Evolutionary conservation across 2,329 filamentous ascomycete species (phyloP).

Genomic region (Arthrobotrys sphaeroides): DNA sequence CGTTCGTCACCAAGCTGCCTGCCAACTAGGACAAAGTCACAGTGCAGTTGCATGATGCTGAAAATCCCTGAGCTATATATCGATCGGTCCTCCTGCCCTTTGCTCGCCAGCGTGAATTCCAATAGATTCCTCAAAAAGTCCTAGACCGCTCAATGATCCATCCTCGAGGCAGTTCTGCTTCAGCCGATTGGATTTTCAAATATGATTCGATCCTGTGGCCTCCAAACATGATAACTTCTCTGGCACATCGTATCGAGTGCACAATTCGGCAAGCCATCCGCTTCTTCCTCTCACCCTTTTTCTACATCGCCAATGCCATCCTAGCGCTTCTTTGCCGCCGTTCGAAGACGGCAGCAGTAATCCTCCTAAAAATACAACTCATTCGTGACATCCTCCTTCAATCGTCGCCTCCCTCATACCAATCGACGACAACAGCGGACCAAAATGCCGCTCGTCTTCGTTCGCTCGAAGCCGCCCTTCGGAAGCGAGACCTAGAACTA

Average conservation of each 20-base stretch:
- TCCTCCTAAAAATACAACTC: conserved; percentile 40
- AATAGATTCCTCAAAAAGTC: neutral
- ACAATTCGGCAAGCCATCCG: conserved; percentile 21
- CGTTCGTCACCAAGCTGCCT: conserved; percentile 36
- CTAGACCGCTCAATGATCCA: neutral
- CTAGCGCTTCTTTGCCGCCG: conserved; percentile 32
- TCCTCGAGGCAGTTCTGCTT: neutral
- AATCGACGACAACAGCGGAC: conserved; percentile 29
- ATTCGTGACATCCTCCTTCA: conserved; percentile 44
- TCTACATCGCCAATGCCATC: conserved; percentile 31
- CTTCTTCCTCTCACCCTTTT: conserved; percentile 42
- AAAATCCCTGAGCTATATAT: conserved; percentile 5
- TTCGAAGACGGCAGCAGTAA: conserved; percentile 31
- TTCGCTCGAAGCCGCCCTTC: conserved; percentile 23
- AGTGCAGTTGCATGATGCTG: conserved; percentile 33
- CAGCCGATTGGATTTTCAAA: neutral
- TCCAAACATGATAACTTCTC: conserved; percentile 7
- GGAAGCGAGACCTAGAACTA: conserved; percentile 35
- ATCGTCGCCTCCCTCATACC: conserved; percentile 41
- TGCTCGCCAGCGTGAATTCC: neutral
- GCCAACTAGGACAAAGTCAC: conserved; percentile 29
- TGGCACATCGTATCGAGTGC: conserved; percentile 20
- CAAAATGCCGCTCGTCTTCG: conserved; percentile 38
- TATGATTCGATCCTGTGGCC: neutral
- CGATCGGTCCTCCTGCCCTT: neutral